Evolutionary conservation across 495 filamentous ascomycete species (phyloP).

Genomic region (Hypoxylon trugodes): DNA sequence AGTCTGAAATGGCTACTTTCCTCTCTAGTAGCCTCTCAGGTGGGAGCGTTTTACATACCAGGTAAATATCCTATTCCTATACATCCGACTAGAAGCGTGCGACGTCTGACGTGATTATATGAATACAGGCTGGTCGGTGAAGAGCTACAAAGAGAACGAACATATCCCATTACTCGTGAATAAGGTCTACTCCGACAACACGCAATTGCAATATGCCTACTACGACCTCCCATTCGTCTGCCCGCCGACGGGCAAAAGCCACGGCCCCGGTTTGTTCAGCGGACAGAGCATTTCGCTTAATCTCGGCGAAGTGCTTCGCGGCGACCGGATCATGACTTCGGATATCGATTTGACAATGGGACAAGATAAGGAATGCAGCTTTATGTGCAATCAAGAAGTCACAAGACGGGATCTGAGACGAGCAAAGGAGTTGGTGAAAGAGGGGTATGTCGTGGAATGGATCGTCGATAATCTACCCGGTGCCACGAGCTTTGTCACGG

Average conservation of each 20-base stretch:
- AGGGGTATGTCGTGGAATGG: conserved; percentile 93
- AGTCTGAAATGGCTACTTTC: conserved; percentile 42
- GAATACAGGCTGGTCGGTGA: conserved; percentile 73
- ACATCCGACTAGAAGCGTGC: not conserved
- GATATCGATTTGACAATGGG: conserved; percentile 88
- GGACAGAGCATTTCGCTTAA: conserved; percentile 87
- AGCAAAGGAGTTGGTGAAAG: conserved; percentile 76
- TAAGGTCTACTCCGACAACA: conserved; percentile 93
- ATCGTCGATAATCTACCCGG: conserved; percentile 96
- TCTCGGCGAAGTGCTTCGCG: conserved; percentile 90
- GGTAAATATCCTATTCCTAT: conserved; percentile 57
- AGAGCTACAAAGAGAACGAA: conserved; percentile 81
- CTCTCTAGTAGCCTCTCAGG: conserved; percentile 43
- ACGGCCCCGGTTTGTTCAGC: conserved; percentile 75
- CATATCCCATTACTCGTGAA: conserved; percentile 90
- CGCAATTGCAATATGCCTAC: conserved; percentile 92
- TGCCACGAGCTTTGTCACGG: conserved; percentile 90
- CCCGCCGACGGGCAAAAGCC: conserved; percentile 75
- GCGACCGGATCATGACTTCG: conserved; percentile 88
- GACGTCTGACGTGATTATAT: conserved; percentile 20
- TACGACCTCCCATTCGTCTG: conserved; percentile 93
- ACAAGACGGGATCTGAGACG: conserved; percentile 72
- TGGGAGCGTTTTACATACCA: conserved; percentile 80
- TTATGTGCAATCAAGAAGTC: conserved; percentile 76
- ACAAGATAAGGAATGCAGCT: conserved; percentile 76